Evolutionary conservation across 305 asterid genomes (phyloP), one percentile per base, ranked within the genome.

Genomic region (Plantago rigida): DNA sequence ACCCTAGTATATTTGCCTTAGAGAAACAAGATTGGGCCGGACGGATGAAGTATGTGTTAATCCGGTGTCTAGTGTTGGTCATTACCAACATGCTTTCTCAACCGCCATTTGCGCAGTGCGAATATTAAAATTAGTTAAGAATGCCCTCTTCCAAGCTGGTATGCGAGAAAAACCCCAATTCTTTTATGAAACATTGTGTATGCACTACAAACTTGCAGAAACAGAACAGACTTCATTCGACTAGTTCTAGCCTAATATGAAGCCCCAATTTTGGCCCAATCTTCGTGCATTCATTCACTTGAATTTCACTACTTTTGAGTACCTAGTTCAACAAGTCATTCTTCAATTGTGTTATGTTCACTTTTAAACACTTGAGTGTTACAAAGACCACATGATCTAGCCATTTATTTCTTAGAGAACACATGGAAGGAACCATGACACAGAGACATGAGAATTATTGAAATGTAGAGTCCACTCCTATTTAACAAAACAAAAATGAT

Each of bases 401-500:
- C 14, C 2, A 9, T 53, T 53, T 26, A 39, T 28, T 51, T 53
- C n/a, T 28, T 10, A 13, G 26, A 44, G 3, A 59, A 46, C 22
- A 45, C 4, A 19, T 9, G 5, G 39, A 59, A 45, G 44, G 53
- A 28, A 26, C 64, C 24, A 59, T 9, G 36, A 22, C 13, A 9
- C 39, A 44, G 44, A 44, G 13, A 10, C 44, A 19, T 19, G 13
- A 22, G 41, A 17, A 44, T 11, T 13, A 24, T 24, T 5, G 44
- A 44, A 59, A 50, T 44, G 44, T 5, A 36, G 44, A 36, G 4
- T 15, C 12, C 9, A 50, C 24, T n/a, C 22, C 51, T 4, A 61
- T 56, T 17, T 56, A 56, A 39, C 9, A 50, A 46, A 49, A 34
- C 10, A 24, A 60, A 34, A 36, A 19, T 47, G 36, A 66, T 9